Conservation (phyloP, 768 basidiomycete genomes). For the Mycena metata region DNA sequence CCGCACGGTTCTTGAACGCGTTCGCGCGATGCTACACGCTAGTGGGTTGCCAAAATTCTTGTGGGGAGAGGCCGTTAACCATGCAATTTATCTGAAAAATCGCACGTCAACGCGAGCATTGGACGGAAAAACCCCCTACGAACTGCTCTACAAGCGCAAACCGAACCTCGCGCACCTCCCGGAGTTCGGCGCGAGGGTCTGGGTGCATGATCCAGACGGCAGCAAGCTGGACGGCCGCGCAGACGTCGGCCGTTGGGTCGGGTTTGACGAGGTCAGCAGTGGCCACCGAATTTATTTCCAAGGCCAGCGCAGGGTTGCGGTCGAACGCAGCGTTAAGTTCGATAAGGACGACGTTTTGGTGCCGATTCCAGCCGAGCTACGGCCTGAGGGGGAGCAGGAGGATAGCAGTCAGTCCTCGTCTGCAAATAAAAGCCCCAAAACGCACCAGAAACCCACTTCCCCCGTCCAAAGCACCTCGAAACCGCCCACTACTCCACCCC, state of each 20-base stretch:
- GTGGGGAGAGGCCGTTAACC: constrained; percentile 49
- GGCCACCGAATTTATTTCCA: constrained; percentile 50
- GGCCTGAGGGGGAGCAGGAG: too few species aligned
- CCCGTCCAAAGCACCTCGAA: too few species aligned
- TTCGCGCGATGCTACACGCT: constrained; percentile 47
- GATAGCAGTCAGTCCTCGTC: too few species aligned
- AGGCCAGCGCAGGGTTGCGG: constrained; percentile 39
- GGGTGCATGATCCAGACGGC: constrained; percentile 38
- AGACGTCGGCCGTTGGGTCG: constrained; percentile 49
- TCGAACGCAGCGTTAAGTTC: constrained; percentile 49
- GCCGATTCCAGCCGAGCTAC: too few species aligned
- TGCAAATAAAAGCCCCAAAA: too few species aligned
- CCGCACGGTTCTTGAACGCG: constrained; percentile 45
- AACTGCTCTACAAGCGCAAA: constrained; percentile 36
- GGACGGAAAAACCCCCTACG: constrained; percentile 38
- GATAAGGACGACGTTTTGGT: too few species aligned
- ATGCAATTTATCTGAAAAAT: constrained; percentile 46
- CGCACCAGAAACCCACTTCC: too few species aligned
- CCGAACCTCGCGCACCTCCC: too few species aligned
- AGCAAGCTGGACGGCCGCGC: constrained; percentile 45
- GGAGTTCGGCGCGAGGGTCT: constrained; percentile 41
- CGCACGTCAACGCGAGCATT: constrained; percentile 41
- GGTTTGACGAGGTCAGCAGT: constrained; percentile 50
- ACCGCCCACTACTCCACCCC: constrained; percentile 24
- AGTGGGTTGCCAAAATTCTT: constrained; percentile 46